These are phyloP conservation scores for Dentipellis sp. DNA, from an alignment of 768 basidiomycete species.

Conservation along the genomic window DNA sequence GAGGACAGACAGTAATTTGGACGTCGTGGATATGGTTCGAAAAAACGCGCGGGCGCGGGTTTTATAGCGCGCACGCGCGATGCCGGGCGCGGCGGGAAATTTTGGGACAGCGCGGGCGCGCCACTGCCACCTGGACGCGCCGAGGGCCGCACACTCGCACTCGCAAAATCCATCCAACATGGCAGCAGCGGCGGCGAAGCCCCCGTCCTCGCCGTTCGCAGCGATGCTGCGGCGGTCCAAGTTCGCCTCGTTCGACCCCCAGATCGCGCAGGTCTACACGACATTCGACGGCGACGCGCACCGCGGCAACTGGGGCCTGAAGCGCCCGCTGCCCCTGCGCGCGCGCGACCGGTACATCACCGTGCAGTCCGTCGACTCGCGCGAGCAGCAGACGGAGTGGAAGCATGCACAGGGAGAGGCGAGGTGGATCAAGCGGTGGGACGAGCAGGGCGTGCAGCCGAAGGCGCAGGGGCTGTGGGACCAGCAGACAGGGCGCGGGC, in stretches of 20 bases:
- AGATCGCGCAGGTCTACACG: slow-evolving; percentile 71
- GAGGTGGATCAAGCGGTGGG: slow-evolving; percentile 57
- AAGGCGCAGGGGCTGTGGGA: slow-evolving; percentile 28
- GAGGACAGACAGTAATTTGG: slow-evolving; percentile 73
- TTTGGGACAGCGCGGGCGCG: not conserved
- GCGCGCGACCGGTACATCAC: slow-evolving; percentile 57
- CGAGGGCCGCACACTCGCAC: not conserved
- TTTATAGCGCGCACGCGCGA: slow-evolving; percentile 3
- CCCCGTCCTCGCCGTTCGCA: slow-evolving; percentile 58
- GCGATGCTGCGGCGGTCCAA: slow-evolving; percentile 73
- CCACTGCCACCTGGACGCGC: not conserved
- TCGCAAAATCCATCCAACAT: not conserved
- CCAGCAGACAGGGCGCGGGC: slow-evolving; percentile 26
- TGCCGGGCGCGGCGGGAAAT: slow-evolving; percentile 5
- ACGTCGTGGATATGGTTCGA: slow-evolving; percentile 43
- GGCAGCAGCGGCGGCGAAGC: not conserved
- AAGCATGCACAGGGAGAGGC: slow-evolving; percentile 54
- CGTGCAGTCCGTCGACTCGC: slow-evolving; percentile 59
- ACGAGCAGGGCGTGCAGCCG: slow-evolving; percentile 46
- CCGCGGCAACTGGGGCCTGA: slow-evolving; percentile 80
- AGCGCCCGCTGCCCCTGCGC: slow-evolving; percentile 67
- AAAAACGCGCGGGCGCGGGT: slow-evolving; percentile 3
- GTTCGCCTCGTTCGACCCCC: slow-evolving; percentile 72
- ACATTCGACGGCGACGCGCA: slow-evolving; percentile 59
- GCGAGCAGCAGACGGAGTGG: slow-evolving; percentile 74